These are phyloP conservation scores for Rhodotorula mucilaginosa DNA, from an alignment of 1,284 basidiomycete genomes.

Conservation along the genomic window DNA sequence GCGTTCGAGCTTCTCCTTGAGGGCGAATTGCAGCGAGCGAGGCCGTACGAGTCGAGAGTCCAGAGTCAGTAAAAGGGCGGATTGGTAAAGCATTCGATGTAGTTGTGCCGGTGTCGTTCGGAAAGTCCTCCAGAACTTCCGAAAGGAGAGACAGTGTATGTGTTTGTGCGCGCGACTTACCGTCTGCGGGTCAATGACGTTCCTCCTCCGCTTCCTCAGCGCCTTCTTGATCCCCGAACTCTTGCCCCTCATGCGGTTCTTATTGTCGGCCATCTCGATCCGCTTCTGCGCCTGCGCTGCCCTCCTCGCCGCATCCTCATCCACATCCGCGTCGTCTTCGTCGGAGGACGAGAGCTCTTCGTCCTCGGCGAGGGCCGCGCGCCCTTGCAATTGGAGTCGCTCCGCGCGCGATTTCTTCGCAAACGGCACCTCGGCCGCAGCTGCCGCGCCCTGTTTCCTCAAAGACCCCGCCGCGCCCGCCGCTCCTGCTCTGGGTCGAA, in stretches of 20 bases:
- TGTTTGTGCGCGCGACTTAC: constrained; percentile 51
- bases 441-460: background rate
- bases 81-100: too few relatives aligned
- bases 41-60: background rate
- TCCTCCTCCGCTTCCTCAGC: constrained; percentile 83
- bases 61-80: background rate
- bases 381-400: constrained; percentile 48
- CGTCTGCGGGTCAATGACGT: constrained; percentile 81
- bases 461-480: background rate
- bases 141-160: too few relatives aligned
- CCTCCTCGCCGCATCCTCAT: constrained; percentile 34
- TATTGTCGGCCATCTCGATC: constrained; percentile 66
- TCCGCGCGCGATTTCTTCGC: constrained; percentile 34
- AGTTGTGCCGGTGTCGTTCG: too few relatives aligned
- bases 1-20: constrained; percentile 38
- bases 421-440: constrained; percentile 15
- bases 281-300: constrained; percentile 50
- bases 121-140: too few relatives aligned
- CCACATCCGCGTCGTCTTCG: constrained; percentile 45
- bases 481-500: background rate
- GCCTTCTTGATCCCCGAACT: constrained; percentile 66
- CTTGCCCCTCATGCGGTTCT: constrained; percentile 80
- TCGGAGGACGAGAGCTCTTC: constrained; percentile 29
- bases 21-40: constrained; percentile 24
- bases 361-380: constrained; percentile 48